A percentile compares a stretch with the other conserved stretches of the same genome.
Evolutionary conservation across 148 eudicot species (phyloP).

Genomic region (Rhododendron mucronatum): DNA sequence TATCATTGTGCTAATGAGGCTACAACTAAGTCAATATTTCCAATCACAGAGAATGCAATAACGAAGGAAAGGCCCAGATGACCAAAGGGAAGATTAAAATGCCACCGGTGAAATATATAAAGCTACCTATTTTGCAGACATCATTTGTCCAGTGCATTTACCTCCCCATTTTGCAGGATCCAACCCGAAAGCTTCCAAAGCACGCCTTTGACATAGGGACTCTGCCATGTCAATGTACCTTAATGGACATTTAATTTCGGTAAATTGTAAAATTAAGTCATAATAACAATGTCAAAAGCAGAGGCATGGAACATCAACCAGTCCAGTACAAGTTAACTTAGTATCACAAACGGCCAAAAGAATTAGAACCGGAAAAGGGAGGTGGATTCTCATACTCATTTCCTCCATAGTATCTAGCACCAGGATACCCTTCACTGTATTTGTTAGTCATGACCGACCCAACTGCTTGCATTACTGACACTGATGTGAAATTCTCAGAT

Average conservation of each 20-base stretch:
- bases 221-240: conserved; percentile 99
- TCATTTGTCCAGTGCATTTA: conserved; percentile 9
- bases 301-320: not conserved
- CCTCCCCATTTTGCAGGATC: conserved; percentile 99
- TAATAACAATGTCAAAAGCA: not conserved
- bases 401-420: conserved; percentile 99
- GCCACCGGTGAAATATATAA: not conserved
- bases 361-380: not conserved
- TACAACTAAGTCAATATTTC: not conserved
- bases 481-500: conserved; percentile 92
- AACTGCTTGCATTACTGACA: conserved; percentile 99
- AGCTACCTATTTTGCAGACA: not conserved
- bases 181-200: conserved; percentile 85
- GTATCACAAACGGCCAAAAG: not conserved
- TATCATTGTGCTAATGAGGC: not conserved
- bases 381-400: conserved; percentile 63
- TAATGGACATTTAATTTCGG: not conserved
- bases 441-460: conserved; percentile 99
- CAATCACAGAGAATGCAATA: not conserved
- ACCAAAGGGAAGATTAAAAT: not conserved
- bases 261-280: not conserved
- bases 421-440: conserved; percentile 99
- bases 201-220: conserved; percentile 91
- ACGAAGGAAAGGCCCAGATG: not conserved
- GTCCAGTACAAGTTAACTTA: not conserved